Conservation (phyloP, 2,329 filamentous ascomycete species). For the Penicillium sp. region DNA sequence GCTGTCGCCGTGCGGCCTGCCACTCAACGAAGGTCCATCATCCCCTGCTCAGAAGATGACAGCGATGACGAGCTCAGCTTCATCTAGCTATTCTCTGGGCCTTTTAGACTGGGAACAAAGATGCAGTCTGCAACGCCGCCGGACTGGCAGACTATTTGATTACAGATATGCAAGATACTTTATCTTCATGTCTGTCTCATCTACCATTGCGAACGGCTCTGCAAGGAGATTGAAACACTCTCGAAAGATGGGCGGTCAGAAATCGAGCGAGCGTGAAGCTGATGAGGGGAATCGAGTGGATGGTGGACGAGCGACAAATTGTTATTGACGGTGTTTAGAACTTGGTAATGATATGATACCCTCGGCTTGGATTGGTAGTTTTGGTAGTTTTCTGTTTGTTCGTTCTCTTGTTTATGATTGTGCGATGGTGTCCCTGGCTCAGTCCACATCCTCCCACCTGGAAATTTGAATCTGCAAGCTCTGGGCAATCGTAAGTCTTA, state of each 20-base stretch:
- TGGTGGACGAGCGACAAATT: not conserved
- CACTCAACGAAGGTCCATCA: conserved; percentile 15
- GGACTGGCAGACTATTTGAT: not conserved
- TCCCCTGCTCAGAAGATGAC: conserved; percentile 30
- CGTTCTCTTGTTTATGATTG: not conserved
- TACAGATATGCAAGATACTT: not conserved
- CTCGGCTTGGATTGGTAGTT: conserved; percentile 11
- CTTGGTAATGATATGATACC: conserved; percentile 19
- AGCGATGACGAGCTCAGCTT: conserved; percentile 43
- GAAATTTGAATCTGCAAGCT: not conserved
- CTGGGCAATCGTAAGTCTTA: not conserved
- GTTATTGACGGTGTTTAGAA: conserved; percentile 7
- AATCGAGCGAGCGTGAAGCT: not conserved
- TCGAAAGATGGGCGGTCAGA: not conserved
- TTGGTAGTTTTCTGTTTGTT: conserved; percentile 6
- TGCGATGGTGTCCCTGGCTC: not conserved
- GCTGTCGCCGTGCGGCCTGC: not conserved
- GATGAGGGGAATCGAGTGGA: not conserved
- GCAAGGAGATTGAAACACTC: not conserved
- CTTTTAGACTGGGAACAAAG: conserved; percentile 1
- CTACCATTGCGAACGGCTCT: conserved; percentile 2
- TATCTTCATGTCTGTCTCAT: not conserved
- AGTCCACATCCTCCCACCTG: not conserved
- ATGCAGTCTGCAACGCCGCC: not conserved
- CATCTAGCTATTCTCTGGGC: conserved; percentile 16